These are phyloP conservation scores for Nyssa sinensis DNA, from an alignment of 148 eudicot genomes.

Conservation along the genomic window DNA sequence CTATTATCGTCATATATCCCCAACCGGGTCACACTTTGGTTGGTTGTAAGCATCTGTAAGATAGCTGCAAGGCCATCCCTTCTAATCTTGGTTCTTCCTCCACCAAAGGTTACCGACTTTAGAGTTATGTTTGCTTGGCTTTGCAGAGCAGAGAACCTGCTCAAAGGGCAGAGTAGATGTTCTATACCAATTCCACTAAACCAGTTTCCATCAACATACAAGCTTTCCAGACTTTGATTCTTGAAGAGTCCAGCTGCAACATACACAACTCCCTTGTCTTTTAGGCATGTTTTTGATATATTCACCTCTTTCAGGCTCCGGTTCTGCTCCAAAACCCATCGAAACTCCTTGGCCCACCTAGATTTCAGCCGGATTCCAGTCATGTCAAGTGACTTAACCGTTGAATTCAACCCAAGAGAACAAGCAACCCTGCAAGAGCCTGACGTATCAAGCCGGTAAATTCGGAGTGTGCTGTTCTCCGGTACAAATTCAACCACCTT, in stretches of 20 bases:
- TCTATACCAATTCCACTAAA: slow-evolving; percentile 72
- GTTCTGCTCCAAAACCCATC: slow-evolving; percentile 84
- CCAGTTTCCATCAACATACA: slow-evolving; percentile 62
- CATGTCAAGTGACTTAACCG: slow-evolving; percentile 74
- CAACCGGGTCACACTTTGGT: slow-evolving; percentile 55
- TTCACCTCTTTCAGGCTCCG: slow-evolving; percentile 64
- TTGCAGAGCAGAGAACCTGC: slow-evolving; percentile 77
- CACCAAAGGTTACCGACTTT: slow-evolving; percentile 72
- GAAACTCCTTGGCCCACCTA: slow-evolving; percentile 84
- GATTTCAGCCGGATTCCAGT: slow-evolving; percentile 72
- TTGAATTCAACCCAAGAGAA: slow-evolving; percentile 74
- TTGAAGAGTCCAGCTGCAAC: slow-evolving; percentile 83
- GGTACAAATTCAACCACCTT: slow-evolving; percentile 84
- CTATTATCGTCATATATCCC: slow-evolving; percentile 72
- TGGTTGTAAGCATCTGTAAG: slow-evolving; percentile 63
- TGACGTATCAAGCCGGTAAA: slow-evolving; percentile 49
- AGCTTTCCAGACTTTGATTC: slow-evolving; percentile 51
- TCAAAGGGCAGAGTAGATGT: slow-evolving; percentile 83
- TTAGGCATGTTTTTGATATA: slow-evolving; percentile 62
- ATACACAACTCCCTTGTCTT: slow-evolving; percentile 78
- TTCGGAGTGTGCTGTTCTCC: slow-evolving; percentile 50
- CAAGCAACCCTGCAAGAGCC: slow-evolving; percentile 69
- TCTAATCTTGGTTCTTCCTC: slow-evolving; percentile 60
- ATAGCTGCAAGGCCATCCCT: slow-evolving; percentile 72
- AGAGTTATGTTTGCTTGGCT: slow-evolving; percentile 69